These are phyloP conservation scores for Cytospora mali DNA, from an alignment of 2,329 filamentous ascomycete species.

Conservation along the genomic window DNA sequence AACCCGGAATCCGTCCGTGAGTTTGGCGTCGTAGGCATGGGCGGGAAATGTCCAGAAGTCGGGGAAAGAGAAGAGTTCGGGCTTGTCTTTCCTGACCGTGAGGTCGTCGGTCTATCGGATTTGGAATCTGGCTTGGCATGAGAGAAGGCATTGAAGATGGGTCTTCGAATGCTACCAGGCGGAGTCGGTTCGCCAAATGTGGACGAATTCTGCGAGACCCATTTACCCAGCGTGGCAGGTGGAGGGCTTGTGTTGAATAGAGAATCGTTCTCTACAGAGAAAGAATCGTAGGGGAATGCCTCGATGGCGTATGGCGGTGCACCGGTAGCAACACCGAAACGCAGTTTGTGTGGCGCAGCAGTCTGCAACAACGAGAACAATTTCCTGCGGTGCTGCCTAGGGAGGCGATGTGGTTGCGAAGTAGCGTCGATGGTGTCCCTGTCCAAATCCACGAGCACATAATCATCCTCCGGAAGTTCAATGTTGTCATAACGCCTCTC, in stretches of 20 bases:
- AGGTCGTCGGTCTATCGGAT: conserved; percentile 77
- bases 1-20: conserved; percentile 92
- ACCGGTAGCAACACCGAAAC: conserved; percentile 83
- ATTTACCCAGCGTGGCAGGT: conserved; percentile 76
- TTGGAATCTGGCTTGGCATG: conserved; percentile 71
- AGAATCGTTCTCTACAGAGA: conserved; percentile 81
- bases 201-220: conserved; percentile 86
- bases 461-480: conserved; percentile 90
- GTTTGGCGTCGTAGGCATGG: conserved; percentile 74
- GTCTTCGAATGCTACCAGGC: conserved; percentile 53
- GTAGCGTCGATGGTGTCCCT: conserved; percentile 88
- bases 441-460: conserved; percentile 92
- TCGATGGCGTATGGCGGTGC: conserved; percentile 93
- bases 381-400: conserved; percentile 87
- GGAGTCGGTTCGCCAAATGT: conserved; percentile 75
- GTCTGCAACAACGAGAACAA: conserved; percentile 84
- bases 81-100: conserved; percentile 64
- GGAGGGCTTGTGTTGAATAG: conserved; percentile 75
- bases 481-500: conserved; percentile 87
- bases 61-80: conserved; percentile 72
- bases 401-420: conserved; percentile 73
- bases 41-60: conserved; percentile 75
- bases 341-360: conserved; percentile 85
- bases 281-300: conserved; percentile 86
- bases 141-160: conserved; percentile 90